These are phyloP conservation scores for Cydonia oblonga DNA, from an alignment of 331 rosid species.

Conservation along the genomic window DNA sequence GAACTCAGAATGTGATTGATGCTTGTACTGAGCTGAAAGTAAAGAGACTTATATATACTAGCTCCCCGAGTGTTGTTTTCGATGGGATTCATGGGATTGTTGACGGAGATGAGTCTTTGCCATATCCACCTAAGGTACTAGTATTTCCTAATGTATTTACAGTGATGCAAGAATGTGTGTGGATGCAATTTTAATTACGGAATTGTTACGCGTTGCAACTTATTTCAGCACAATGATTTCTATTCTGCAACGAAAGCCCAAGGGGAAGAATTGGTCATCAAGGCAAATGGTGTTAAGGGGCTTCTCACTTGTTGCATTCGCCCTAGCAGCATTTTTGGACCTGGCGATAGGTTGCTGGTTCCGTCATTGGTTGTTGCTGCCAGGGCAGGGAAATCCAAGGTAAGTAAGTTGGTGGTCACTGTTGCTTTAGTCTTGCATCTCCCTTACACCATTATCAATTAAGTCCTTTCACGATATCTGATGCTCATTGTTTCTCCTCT, in stretches of 20 bases:
- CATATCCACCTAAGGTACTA: conserved; percentile 67
- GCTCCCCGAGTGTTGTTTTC: conserved; percentile 90
- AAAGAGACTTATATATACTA: conserved; percentile 69
- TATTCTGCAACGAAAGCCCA: conserved; percentile 90
- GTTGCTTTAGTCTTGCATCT: neutral
- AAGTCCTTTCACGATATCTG: neutral
- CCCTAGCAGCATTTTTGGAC: conserved; percentile 93
- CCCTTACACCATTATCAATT: neutral
- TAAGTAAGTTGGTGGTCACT: conserved; percentile 13
- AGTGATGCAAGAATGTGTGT: no score
- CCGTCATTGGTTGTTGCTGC: conserved; percentile 75
- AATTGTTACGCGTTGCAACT: no score
- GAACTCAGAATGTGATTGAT: conserved; percentile 72
- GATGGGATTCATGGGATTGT: conserved; percentile 76
- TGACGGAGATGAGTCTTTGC: conserved; percentile 65
- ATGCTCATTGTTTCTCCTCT: neutral
- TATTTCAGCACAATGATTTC: conserved; percentile 77
- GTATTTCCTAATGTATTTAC: neutral
- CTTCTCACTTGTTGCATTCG: conserved; percentile 88
- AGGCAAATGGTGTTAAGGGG: conserved; percentile 69
- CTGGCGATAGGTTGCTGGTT: conserved; percentile 79
- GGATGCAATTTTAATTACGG: no score
- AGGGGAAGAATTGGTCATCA: conserved; percentile 73
- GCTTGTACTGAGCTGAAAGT: conserved; percentile 72
- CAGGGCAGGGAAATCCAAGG: conserved; percentile 87